Evolutionary conservation across 192 early-diverging fungal genomes (phyloP), one percentile per base, ranked within the genome.

Genomic region (Obelidium mucronatum): DNA sequence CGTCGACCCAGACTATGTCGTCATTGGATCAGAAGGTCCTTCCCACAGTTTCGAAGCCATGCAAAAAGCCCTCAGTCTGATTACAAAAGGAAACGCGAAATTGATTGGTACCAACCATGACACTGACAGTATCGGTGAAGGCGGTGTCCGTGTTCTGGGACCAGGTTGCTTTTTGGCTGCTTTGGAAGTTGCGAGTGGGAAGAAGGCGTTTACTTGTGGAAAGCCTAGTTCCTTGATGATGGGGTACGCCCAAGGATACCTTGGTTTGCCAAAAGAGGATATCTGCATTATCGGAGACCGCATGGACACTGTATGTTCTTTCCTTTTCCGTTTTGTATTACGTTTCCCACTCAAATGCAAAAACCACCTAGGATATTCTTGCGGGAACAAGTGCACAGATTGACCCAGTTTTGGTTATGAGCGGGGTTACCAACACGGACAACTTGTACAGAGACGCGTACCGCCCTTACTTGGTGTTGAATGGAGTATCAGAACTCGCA

Each of bases 251-350:
- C 86, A 87, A 63, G 64, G 54, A 44, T 84, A 83, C 2, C 76
- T 90, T 31, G 86, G 86, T 26, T 75, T 84, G 33, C 71, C 55
- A 51, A 85, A 88, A 66, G 74, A 84, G 35, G 87, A 89, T 40
- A 87, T 83, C 11, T 88, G 87, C 68, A 89, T 90, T 44, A 82
- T 90, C 69, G 89, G 89, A 60, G 89, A 90, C 64, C 87, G 89
- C 37, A 87, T 90, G 86, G 87, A 90, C 72, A 90, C 89, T 33
- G 89, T 74, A 35, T 35, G 69, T 59, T 40, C 8, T 8, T 44
- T 61, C 24, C 17, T 8, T 30, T 31, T 13, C 22, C 0, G 5
- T 58, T 2, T 64, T 67, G 24, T 26, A 51, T 67, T 26, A 30
- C n/a, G n/a, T n/a, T n/a, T n/a, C n/a, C 58, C 24, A 22, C 19